A percentile compares a stretch with the other conserved stretches of the same genome.
phyloP scores from a whole-genome alignment of 2,329 filamentous ascomycete species.

The Penicillium sp. region DNA sequence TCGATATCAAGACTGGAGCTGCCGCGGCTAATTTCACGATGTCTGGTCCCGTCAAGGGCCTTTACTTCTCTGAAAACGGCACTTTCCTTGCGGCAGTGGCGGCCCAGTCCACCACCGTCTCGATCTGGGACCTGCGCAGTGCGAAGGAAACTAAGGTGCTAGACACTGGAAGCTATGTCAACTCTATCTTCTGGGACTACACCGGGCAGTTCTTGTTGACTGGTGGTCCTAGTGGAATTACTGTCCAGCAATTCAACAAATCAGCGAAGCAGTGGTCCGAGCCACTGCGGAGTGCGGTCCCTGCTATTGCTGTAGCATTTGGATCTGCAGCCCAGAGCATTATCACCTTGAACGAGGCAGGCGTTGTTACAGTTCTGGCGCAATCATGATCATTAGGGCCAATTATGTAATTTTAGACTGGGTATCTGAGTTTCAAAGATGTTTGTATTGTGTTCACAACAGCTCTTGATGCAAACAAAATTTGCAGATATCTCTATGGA shows the following conservation, averaged over 20 bases:
- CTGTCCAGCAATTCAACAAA: constrained; percentile 88
- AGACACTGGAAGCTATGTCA: constrained; percentile 75
- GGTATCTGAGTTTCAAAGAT: constrained; percentile 17
- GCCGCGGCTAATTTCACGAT: constrained; percentile 70
- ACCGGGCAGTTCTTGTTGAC: constrained; percentile 89
- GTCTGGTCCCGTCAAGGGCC: constrained; percentile 65
- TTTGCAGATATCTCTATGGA: constrained; percentile 1
- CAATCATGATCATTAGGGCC: constrained; percentile 45
- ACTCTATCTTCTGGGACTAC: constrained; percentile 85
- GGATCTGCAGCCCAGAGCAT: constrained; percentile 71
- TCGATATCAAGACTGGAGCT: constrained; percentile 76
- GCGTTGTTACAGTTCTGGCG: constrained; percentile 69
- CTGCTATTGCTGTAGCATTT: constrained; percentile 74
- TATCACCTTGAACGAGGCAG: constrained; percentile 71
- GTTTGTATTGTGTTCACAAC: constrained; percentile 18
- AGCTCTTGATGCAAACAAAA: constrained; percentile 16
- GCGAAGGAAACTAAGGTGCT: constrained; percentile 78
- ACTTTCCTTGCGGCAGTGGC: constrained; percentile 88
- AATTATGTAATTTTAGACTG: constrained; percentile 27
- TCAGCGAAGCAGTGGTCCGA: constrained; percentile 84
- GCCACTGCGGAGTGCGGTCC: constrained; percentile 71
- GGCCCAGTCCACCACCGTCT: constrained; percentile 73
- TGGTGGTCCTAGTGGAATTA: constrained; percentile 74
- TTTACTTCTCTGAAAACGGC: constrained; percentile 93
- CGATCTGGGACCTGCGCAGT: constrained; percentile 90